A percentile compares a stretch with the other conserved stretches of the same genome.
phyloP scores from a whole-genome alignment of 192 early-diverging fungal species.

The Pecoramyces ruminantium region DNA sequence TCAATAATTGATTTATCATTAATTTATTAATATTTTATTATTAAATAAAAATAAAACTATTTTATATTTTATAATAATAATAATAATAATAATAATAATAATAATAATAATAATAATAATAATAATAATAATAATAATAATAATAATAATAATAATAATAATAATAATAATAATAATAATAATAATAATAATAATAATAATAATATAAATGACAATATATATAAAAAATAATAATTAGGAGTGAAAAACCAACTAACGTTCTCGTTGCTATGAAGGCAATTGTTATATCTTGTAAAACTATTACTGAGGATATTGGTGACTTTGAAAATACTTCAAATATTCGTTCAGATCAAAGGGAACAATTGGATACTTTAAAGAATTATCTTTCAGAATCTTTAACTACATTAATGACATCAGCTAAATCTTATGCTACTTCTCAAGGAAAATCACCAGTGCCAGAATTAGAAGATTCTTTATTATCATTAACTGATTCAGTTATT shows the following conservation, averaged over 20 bases:
- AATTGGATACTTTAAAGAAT: slow-evolving; percentile 33
- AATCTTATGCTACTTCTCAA: slow-evolving; percentile 43
- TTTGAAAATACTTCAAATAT: slow-evolving; percentile 35
- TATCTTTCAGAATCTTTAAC: slow-evolving; percentile 43
- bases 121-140: no score
- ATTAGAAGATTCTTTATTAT: background rate
- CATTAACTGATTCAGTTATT: background rate
- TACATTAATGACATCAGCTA: slow-evolving; percentile 53
- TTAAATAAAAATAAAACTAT: no score
- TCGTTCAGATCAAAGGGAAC: slow-evolving; percentile 20
- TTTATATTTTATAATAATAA: no score
- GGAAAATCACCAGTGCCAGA: background rate
- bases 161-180: no score
- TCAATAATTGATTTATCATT: no score
- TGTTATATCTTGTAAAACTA: slow-evolving; percentile 61
- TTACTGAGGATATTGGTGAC: slow-evolving; percentile 64
- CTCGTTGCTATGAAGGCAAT: slow-evolving; percentile 71
- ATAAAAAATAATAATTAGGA: slow-evolving; percentile 18
- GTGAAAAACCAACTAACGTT: slow-evolving; percentile 50
- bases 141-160: no score
- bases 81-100: no score
- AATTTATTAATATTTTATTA: no score
- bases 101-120: no score
- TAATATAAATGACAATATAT: no score
- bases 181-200: no score